A percentile compares a stretch with the other conserved stretches of the same genome.
phyloP scores from a whole-genome alignment of 805 yeast species.

The Saturnispora sanitii region DNA sequence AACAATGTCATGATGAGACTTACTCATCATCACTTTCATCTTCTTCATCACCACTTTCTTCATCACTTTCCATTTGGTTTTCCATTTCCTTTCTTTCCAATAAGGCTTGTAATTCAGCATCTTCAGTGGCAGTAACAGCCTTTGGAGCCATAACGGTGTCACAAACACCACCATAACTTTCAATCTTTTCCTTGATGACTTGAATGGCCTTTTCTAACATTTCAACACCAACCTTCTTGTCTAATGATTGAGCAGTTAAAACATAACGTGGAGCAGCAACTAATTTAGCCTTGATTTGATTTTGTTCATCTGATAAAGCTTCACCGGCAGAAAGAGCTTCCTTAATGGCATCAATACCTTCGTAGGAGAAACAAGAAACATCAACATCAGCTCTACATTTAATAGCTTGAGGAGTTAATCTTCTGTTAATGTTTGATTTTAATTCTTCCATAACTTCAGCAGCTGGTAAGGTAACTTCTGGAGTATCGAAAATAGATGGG shows the following conservation, averaged over 20 bases:
- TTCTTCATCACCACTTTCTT: conserved; percentile 33
- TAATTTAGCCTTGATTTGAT: conserved; percentile 85
- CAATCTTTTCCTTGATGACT: conserved; percentile 60
- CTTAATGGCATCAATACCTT: conserved; percentile 96
- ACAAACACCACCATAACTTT: conserved; percentile 71
- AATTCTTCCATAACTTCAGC: conserved; percentile 73
- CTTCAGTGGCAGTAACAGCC: conserved; percentile 97
- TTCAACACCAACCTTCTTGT: conserved; percentile 81
- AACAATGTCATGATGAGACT: no score
- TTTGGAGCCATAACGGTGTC: conserved; percentile 96
- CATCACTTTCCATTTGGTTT: conserved; percentile 76
- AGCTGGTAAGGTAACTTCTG: conserved; percentile 50
- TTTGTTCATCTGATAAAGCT: conserved; percentile 66
- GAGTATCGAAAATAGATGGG: conserved; percentile 71
- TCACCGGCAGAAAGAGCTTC: conserved; percentile 83
- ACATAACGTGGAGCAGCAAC: conserved; percentile 98
- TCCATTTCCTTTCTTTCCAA: conserved; percentile 90
- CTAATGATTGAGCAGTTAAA: conserved; percentile 84
- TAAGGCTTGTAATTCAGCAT: conserved; percentile 92
- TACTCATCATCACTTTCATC: conserved; percentile 8
- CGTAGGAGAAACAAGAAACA: conserved; percentile 93
- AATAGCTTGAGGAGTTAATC: conserved; percentile 96
- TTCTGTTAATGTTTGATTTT: conserved; percentile 76
- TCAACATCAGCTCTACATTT: conserved; percentile 98
- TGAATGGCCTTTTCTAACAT: conserved; percentile 71